Conservation (phyloP, 2,329 filamentous ascomycete genomes). For the Stromatinia cepivora region DNA sequence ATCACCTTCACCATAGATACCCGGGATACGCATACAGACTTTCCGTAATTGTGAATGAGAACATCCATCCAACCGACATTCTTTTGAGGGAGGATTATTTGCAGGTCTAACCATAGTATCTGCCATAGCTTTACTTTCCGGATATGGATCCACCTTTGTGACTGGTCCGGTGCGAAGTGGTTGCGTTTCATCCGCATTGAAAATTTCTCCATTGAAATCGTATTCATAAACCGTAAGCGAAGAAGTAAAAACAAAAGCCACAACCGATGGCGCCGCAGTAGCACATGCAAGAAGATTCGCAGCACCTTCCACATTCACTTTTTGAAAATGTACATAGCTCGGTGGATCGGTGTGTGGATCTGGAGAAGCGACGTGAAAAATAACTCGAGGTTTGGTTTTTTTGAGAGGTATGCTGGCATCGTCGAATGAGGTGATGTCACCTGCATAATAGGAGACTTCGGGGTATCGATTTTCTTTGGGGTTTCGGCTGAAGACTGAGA, state of each 20-base stretch:
- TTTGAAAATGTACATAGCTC: background rate
- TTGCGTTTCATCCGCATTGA: background rate
- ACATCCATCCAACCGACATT: background rate
- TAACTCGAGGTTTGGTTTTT: constrained; percentile 35
- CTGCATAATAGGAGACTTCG: constrained; percentile 35
- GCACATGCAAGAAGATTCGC: background rate
- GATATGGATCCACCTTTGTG: background rate
- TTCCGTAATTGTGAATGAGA: background rate
- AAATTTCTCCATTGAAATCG: background rate
- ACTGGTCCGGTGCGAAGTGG: background rate
- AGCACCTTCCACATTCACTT: background rate
- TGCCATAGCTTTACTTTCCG: background rate
- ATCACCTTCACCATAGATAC: background rate
- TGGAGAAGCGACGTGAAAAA: constrained; percentile 32
- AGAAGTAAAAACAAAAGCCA: background rate
- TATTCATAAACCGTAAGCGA: background rate
- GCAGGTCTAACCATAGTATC: background rate
- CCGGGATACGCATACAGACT: background rate
- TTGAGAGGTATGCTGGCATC: constrained; percentile 32
- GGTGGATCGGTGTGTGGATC: background rate
- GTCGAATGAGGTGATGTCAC: constrained; percentile 35
- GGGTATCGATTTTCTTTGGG: constrained; percentile 34
- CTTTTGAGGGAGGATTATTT: background rate
- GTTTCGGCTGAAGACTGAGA: constrained; percentile 40
- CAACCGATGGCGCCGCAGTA: background rate